Conservation (phyloP, 2,329 filamentous ascomycete species). For the Aspergillus hortae region DNA sequence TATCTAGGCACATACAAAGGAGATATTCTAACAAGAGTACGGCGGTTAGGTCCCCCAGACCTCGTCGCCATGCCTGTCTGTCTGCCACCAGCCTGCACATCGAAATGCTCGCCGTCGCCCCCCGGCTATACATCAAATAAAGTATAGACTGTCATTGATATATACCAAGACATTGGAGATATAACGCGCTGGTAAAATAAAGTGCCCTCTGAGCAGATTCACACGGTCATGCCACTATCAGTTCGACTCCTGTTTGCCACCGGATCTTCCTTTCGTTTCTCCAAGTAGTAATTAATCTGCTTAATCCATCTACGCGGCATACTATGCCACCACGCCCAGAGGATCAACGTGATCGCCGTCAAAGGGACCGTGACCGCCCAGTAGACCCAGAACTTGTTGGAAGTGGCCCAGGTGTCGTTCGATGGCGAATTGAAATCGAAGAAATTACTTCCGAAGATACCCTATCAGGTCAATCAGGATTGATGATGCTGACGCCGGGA, state of each 20-base stretch:
- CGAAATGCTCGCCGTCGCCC: too few species aligned
- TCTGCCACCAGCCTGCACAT: too few species aligned
- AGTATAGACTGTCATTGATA: too few species aligned
- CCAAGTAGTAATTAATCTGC: not conserved
- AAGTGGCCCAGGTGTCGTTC: slow-evolving; percentile 20
- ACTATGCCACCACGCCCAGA: slow-evolving; percentile 24
- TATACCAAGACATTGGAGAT: too few species aligned
- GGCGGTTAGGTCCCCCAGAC: too few species aligned
- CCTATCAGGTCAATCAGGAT: slow-evolving; percentile 10
- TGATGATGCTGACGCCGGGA: not conserved
- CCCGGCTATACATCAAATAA: too few species aligned
- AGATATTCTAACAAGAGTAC: too few species aligned
- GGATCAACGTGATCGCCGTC: slow-evolving; percentile 22
- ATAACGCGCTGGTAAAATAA: too few species aligned
- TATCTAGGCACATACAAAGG: too few species aligned
- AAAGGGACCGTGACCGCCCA: slow-evolving; percentile 29
- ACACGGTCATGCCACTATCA: not conserved
- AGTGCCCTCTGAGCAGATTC: too few species aligned
- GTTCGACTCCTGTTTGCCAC: not conserved
- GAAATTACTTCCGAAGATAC: slow-evolving; percentile 35
- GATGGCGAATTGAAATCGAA: slow-evolving; percentile 24
- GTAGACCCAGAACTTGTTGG: slow-evolving; percentile 29
- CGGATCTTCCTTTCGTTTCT: not conserved
- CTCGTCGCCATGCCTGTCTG: too few species aligned
- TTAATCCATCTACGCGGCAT: not conserved